A percentile compares a stretch with the other conserved stretches of the same genome.
phyloP scores from a whole-genome alignment of 768 basidiomycete species.

The Auriscalpium microsporum region DNA sequence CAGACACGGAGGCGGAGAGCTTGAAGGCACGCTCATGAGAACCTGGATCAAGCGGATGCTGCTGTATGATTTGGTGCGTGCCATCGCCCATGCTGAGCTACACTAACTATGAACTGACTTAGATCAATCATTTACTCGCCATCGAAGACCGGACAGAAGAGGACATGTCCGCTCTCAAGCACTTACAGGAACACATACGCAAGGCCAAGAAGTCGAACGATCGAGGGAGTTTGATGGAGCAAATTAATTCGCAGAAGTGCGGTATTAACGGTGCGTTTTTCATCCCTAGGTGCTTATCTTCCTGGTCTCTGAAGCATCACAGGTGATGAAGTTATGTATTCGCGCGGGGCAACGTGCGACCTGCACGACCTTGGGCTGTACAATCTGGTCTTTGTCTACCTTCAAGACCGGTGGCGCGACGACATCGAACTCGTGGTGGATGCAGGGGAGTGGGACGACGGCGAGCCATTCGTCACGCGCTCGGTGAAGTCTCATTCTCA shows the following conservation, averaged over 20 bases:
- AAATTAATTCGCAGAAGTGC: not conserved
- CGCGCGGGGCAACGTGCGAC: not conserved
- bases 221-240: not conserved
- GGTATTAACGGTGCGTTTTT: too few relatives aligned
- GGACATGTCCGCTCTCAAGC: not conserved
- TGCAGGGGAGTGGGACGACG: not conserved
- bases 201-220: not conserved
- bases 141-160: not conserved
- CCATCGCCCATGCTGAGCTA: not conserved
- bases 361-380: not conserved
- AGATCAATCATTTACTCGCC: not conserved
- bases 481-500: not conserved
- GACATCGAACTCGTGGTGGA: not conserved
- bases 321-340: too few relatives aligned
- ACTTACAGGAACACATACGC: not conserved
- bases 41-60: conserved; percentile 13
- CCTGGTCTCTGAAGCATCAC: too few relatives aligned
- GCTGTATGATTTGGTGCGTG: conserved; percentile 12
- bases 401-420: not conserved
- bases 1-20: conserved; percentile 16
- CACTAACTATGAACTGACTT: not conserved
- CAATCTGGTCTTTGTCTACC: not conserved
- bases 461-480: not conserved
- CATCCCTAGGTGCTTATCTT: too few relatives aligned
- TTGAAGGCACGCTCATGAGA: conserved; percentile 18